A percentile compares a stretch with the other conserved stretches of the same genome.
Evolutionary conservation across 2,329 filamentous ascomycete species (phyloP).

Genomic region (Colletotrichum liriopes): DNA sequence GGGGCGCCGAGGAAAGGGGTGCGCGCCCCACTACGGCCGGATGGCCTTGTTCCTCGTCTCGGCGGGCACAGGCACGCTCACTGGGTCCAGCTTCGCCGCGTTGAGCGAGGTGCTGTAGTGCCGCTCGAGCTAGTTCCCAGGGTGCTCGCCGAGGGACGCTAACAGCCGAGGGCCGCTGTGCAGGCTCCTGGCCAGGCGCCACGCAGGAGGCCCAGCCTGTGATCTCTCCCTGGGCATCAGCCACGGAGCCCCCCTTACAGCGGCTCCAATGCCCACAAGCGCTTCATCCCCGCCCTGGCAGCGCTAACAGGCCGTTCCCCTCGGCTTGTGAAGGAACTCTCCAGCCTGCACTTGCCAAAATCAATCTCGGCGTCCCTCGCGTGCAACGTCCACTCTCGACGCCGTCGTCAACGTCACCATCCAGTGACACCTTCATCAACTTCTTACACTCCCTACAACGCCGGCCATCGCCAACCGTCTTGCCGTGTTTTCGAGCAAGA

Average conservation of each 20-base stretch:
- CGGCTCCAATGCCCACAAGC: neutral
- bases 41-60: neutral
- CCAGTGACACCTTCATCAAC: neutral
- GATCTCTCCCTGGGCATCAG: neutral
- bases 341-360: conserved; percentile 2
- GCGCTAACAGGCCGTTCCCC: conserved; percentile 20
- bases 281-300: neutral
- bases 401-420: conserved; percentile 22
- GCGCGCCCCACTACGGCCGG: conserved; percentile 5
- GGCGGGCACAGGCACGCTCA: neutral
- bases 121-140: too few relatives aligned
- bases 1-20: neutral
- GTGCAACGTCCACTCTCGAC: neutral
- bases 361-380: conserved; percentile 13
- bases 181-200: too few relatives aligned
- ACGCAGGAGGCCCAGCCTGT: neutral
- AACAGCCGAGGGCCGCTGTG: too few relatives aligned
- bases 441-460: neutral
- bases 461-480: neutral
- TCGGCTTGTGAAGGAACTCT: neutral
- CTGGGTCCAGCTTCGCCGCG: too few relatives aligned
- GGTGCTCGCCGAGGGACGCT: too few relatives aligned
- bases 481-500: conserved; percentile 16
- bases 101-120: too few relatives aligned
- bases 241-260: conserved; percentile 21